phyloP scores from a whole-genome alignment of 768 basidiomycete species.

The Paxillus ammoniavirescens region DNA sequence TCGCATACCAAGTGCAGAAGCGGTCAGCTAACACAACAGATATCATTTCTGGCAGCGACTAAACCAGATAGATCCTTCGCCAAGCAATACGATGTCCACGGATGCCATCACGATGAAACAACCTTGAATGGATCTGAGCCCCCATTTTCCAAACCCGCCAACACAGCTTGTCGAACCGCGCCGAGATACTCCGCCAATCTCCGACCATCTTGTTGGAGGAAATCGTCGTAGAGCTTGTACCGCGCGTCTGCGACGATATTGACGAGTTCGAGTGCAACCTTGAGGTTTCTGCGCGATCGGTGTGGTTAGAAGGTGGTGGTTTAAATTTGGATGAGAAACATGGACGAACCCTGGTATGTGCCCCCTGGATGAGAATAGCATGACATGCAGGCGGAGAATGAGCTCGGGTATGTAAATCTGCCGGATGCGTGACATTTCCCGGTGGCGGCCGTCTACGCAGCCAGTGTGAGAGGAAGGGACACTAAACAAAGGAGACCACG shows the following conservation, averaged over 20 bases:
- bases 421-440: constrained; percentile 77
- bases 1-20: too few species aligned
- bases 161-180: constrained; percentile 66
- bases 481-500: neutral
- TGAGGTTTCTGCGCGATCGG: constrained; percentile 57
- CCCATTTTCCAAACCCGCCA: constrained; percentile 70
- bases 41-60: too few species aligned
- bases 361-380: constrained; percentile 62
- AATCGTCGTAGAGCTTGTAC: constrained; percentile 84
- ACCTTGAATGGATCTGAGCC: constrained; percentile 75
- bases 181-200: constrained; percentile 72
- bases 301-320: constrained; percentile 3
- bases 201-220: constrained; percentile 57
- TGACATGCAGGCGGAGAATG: constrained; percentile 77
- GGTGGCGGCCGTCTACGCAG: constrained; percentile 52
- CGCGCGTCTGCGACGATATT: constrained; percentile 87
- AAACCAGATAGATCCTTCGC: neutral
- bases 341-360: constrained; percentile 64
- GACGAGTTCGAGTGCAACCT: constrained; percentile 71
- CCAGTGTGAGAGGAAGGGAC: neutral
- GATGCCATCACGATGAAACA: constrained; percentile 20
- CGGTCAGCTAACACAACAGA: too few species aligned
- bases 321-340: neutral
- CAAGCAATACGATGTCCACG: neutral
- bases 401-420: constrained; percentile 90